phyloP scores from a whole-genome alignment of 225 moss, liverwort and hornwort genomes.

The Polytrichum formosum region DNA sequence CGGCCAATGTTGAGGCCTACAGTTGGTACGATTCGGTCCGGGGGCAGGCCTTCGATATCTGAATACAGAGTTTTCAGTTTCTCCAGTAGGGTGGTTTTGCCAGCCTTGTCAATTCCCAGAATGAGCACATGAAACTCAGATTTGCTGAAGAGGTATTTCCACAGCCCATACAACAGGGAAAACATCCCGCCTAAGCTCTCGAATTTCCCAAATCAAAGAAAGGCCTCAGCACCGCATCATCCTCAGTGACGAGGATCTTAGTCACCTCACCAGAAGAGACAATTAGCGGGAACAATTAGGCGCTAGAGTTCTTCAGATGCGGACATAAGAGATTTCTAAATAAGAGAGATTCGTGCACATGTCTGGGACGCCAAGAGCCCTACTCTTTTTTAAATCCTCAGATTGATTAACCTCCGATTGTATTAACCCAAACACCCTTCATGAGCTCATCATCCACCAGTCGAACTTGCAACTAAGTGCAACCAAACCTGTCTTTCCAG shows the following conservation, averaged over 20 bases:
- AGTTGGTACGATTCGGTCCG: slow-evolving; percentile 97
- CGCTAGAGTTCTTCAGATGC: too few species aligned
- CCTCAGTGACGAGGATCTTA: not conserved
- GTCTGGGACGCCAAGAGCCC: too few species aligned
- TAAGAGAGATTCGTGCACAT: too few species aligned
- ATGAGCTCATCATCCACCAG: too few species aligned
- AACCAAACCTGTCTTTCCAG: too few species aligned
- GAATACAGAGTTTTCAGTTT: slow-evolving; percentile 96
- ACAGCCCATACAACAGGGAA: slow-evolving; percentile 95
- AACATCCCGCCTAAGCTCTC: slow-evolving; percentile 61
- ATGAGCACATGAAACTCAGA: slow-evolving; percentile 99
- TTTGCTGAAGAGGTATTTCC: slow-evolving; percentile 99
- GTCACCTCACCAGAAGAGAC: too few species aligned
- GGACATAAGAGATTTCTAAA: too few species aligned
- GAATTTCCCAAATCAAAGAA: not conserved
- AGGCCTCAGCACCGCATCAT: not conserved
- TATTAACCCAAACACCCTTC: too few species aligned
- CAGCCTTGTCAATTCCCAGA: slow-evolving; percentile 98
- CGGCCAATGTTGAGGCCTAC: slow-evolving; percentile 95
- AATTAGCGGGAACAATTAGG: too few species aligned
- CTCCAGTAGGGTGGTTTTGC: slow-evolving; percentile 95
- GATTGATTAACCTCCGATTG: too few species aligned
- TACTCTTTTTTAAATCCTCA: too few species aligned
- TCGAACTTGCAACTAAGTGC: too few species aligned
- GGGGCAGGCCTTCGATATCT: slow-evolving; percentile 90